Percentiles rank a stretch among this genome's conserved stretches.
These are phyloP conservation scores for Talaromyces albobiverticillius DNA, from an alignment of 2,329 filamentous ascomycete genomes.

Conservation along the genomic window DNA sequence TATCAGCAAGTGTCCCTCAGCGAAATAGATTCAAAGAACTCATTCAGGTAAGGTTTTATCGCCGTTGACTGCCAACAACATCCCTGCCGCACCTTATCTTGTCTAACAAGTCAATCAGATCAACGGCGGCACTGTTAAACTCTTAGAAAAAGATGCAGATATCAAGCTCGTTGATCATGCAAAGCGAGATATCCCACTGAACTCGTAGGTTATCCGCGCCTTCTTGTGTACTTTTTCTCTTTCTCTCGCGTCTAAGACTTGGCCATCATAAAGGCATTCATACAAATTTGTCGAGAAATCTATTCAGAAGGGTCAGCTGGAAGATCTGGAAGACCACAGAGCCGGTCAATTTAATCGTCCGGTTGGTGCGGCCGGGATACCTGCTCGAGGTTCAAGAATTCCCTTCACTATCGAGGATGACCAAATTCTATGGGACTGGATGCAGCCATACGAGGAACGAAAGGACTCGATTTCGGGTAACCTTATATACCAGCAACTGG, in stretches of 20 bases:
- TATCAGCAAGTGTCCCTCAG: constrained; percentile 53
- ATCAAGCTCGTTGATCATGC: constrained; percentile 59
- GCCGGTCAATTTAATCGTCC: constrained; percentile 49
- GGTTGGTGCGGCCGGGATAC: constrained; percentile 39
- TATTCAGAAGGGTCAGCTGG: constrained; percentile 46
- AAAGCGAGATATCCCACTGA: constrained; percentile 47
- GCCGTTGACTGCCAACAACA: background rate
- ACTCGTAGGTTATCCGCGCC: constrained; percentile 38
- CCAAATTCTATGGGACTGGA: constrained; percentile 42
- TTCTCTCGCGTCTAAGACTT: background rate
- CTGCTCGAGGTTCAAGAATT: constrained; percentile 29
- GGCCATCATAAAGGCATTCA: constrained; percentile 42
- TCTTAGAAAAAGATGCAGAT: constrained; percentile 55
- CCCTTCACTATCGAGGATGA: constrained; percentile 45
- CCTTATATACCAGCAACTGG: constrained; percentile 45
- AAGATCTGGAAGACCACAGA: constrained; percentile 47
- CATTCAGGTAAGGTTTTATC: constrained; percentile 38
- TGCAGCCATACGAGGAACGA: constrained; percentile 33
- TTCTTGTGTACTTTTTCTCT: background rate
- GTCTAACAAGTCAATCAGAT: constrained; percentile 26
- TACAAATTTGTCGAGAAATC: constrained; percentile 59
- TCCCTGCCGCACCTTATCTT: background rate
- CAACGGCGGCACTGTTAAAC: constrained; percentile 56
- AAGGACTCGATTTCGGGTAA: constrained; percentile 37
- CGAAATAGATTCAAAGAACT: constrained; percentile 48